Evolutionary conservation across 495 filamentous ascomycete species (phyloP).

Genomic region (Hypoxylon cercidicola): DNA sequence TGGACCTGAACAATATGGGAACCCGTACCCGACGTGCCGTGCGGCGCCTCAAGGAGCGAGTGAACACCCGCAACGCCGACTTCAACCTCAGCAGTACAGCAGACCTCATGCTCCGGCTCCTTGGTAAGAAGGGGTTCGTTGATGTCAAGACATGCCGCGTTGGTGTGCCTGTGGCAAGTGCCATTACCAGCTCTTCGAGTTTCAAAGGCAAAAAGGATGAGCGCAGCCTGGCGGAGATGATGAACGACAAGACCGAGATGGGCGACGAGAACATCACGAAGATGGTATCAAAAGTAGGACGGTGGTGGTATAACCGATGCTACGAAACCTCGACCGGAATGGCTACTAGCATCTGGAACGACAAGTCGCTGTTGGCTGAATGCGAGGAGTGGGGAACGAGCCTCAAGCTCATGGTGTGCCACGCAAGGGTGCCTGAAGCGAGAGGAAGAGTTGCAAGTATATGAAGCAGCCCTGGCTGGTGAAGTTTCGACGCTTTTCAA

Average conservation of each 20-base stretch:
- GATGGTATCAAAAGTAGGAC: conserved; percentile 89
- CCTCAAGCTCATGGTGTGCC: conserved; percentile 89
- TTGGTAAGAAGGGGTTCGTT: conserved; percentile 82
- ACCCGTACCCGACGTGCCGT: conserved; percentile 78
- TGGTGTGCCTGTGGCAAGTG: conserved; percentile 86
- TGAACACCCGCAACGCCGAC: conserved; percentile 66
- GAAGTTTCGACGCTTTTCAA: background rate
- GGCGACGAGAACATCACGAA: conserved; percentile 85
- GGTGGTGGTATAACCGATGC: conserved; percentile 96
- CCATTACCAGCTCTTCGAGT: conserved; percentile 56
- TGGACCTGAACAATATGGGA: conserved; percentile 90
- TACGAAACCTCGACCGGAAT: conserved; percentile 76
- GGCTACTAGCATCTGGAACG: conserved; percentile 79
- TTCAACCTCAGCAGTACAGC: conserved; percentile 78
- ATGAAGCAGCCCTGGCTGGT: conserved; percentile 34
- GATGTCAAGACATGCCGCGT: conserved; percentile 89
- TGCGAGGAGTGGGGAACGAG: conserved; percentile 87
- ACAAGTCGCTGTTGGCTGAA: conserved; percentile 79
- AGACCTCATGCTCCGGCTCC: conserved; percentile 78
- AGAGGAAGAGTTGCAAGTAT: conserved; percentile 57
- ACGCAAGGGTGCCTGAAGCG: conserved; percentile 69
- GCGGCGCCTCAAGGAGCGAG: conserved; percentile 78
- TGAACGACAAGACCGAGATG: conserved; percentile 69
- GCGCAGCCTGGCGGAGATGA: conserved; percentile 73
- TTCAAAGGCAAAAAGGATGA: conserved; percentile 57